Evolutionary conservation across 148 eudicot genomes (phyloP), one percentile per base, ranked within the genome.

Genomic region (Silene uniflora): DNA sequence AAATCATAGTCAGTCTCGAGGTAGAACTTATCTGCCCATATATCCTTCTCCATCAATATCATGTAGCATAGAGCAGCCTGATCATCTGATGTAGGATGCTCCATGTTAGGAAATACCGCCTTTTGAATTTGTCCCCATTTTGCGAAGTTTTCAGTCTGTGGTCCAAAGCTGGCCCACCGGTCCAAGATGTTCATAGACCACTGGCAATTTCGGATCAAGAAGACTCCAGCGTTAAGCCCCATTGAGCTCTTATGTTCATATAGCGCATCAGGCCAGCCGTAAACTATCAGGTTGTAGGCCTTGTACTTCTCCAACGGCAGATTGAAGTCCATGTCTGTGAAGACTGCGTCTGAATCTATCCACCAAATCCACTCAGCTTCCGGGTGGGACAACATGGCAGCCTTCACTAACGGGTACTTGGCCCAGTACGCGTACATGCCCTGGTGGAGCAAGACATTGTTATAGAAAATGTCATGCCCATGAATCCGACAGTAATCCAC

Each of bases 321-420:
- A 78, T 83, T 75, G 77, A 88, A 93, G 70, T 91, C 92, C 98
- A 93, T 93, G 75, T 93, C 98, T 3, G 98, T 93, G 62, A 93
- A 75, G 10, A 86, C 90, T 0, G 96, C 98, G 68, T 93, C 98
- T 35, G 98, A 93, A 75, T 93, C 98, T 4, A 92, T 90, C 98
- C 98, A 92, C 91, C 91, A 92, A 79, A 92, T 85, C 98, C 98
- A 92, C 83, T 93, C 93, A 9, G 86, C 88, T 70, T 93, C 96
- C 60, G 98, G 98, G 80, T 92, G 97, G 75, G 97, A 91, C 77
- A 90, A 62, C 97, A 92, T 92, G 52, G 92, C 92, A 17, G 97
- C 95, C 76, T 87, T 81, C 12, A 92, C 83, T 13, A 71, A 75
- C 19, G 97, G 89, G 62, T 86, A 83, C 82, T 92, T 92, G 32